Evolutionary conservation across 2,329 filamentous ascomycete species (phyloP).

Genomic region (Fusarium liriodendri): DNA sequence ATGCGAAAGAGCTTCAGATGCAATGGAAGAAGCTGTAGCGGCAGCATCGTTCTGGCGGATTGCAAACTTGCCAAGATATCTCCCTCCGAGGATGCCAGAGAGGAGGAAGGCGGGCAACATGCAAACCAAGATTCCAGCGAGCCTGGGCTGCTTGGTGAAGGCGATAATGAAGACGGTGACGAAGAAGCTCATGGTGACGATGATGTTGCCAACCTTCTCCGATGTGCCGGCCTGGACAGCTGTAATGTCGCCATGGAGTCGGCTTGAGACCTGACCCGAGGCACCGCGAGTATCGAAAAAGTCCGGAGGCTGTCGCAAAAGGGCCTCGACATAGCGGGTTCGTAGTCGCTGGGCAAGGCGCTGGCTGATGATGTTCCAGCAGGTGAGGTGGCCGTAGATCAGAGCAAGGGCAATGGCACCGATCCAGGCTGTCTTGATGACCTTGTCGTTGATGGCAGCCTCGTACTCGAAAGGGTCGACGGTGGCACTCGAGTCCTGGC

Average conservation of each 20-base stretch:
- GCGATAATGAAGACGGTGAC: slow-evolving; percentile 74
- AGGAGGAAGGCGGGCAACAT: slow-evolving; percentile 71
- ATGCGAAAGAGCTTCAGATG: slow-evolving; percentile 70
- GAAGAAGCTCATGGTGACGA: slow-evolving; percentile 73
- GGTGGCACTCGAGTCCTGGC: slow-evolving; percentile 12
- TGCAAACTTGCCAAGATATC: slow-evolving; percentile 64
- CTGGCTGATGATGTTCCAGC: slow-evolving; percentile 73
- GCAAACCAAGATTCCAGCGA: slow-evolving; percentile 73
- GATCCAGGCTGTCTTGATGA: slow-evolving; percentile 69
- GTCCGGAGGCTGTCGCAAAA: slow-evolving; percentile 70
- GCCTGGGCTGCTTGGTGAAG: slow-evolving; percentile 70
- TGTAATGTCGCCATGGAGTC: slow-evolving; percentile 74
- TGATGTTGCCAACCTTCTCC: slow-evolving; percentile 75
- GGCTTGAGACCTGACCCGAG: slow-evolving; percentile 71
- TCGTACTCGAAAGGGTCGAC: slow-evolving; percentile 49
- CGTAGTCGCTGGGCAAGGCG: slow-evolving; percentile 72
- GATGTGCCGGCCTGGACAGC: slow-evolving; percentile 75
- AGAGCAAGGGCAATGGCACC: slow-evolving; percentile 70
- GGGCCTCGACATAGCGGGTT: slow-evolving; percentile 66
- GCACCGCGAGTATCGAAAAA: slow-evolving; percentile 71
- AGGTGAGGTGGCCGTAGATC: slow-evolving; percentile 73
- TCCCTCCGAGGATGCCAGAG: slow-evolving; percentile 67
- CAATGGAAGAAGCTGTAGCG: slow-evolving; percentile 68
- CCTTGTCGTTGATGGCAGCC: slow-evolving; percentile 62
- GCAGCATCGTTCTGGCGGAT: slow-evolving; percentile 56